Percentiles rank a stretch among this genome's conserved stretches.
Evolutionary conservation across 2,329 filamentous ascomycete species (phyloP).

Genomic region (Beauveria australis): DNA sequence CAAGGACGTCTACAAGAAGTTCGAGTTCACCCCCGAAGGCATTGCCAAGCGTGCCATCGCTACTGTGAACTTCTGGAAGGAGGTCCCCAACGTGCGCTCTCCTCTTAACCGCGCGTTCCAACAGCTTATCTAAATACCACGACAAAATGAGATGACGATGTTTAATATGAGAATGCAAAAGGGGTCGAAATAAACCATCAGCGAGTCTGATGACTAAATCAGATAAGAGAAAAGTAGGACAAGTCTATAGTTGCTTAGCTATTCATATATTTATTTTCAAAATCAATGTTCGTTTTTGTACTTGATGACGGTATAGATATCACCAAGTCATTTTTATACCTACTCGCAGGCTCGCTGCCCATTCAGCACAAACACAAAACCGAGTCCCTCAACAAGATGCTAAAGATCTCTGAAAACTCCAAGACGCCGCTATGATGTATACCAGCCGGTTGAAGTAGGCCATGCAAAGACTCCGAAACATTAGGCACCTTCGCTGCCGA

Average conservation of each 20-base stretch:
- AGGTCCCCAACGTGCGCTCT: constrained; percentile 78
- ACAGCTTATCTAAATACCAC: constrained; percentile 72
- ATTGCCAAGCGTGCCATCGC: constrained; percentile 88
- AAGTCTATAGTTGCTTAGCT: background rate
- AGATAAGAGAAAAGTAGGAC: background rate
- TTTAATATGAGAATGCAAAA: background rate
- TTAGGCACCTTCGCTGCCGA: constrained; percentile 76
- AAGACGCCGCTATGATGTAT: constrained; percentile 12
- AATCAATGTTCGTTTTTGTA: background rate
- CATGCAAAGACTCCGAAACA: background rate
- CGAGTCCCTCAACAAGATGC: constrained; percentile 1
- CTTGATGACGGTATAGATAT: background rate
- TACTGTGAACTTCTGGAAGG: constrained; percentile 98
- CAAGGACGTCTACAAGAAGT: constrained; percentile 99
- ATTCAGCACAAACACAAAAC: background rate
- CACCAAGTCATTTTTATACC: background rate
- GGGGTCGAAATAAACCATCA: background rate
- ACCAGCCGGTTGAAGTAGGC: background rate
- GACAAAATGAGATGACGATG: background rate
- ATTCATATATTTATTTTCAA: background rate
- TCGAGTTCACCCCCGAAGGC: constrained; percentile 97
- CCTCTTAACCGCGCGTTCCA: constrained; percentile 96
- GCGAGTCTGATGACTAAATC: background rate
- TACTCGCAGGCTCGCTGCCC: background rate
- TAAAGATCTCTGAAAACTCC: constrained; percentile 10